These are phyloP conservation scores for Aspergillus amoenus DNA, from an alignment of 2,329 filamentous ascomycete genomes.

Conservation along the genomic window DNA sequence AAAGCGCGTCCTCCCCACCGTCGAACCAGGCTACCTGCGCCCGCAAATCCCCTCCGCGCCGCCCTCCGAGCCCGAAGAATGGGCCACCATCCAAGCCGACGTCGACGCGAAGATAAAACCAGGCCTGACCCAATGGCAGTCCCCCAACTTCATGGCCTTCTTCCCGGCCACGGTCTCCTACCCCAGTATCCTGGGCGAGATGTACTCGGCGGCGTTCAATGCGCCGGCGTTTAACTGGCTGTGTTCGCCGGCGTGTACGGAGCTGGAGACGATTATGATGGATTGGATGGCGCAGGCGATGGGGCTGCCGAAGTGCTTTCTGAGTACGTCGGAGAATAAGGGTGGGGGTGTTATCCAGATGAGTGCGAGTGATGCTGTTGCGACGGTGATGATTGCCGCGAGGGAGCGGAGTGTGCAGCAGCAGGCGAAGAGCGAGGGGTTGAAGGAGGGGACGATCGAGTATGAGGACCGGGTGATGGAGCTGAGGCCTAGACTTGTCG, in stretches of 20 bases:
- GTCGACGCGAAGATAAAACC: conserved; percentile 85
- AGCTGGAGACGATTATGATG: conserved; percentile 88
- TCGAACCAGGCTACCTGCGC: conserved; percentile 82
- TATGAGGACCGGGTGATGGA: conserved; percentile 69
- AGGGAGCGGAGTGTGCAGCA: conserved; percentile 73
- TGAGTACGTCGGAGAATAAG: conserved; percentile 62
- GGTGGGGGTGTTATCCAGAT: conserved; percentile 96
- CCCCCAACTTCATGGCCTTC: conserved; percentile 93
- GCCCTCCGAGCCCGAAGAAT: conserved; percentile 65
- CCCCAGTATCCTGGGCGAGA: conserved; percentile 82
- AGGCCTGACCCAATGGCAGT: conserved; percentile 92
- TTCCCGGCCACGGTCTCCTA: conserved; percentile 82
- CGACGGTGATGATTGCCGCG: conserved; percentile 84
- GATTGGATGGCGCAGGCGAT: conserved; percentile 86
- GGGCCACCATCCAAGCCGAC: conserved; percentile 77
- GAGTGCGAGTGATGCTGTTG: conserved; percentile 81
- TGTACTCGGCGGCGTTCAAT: conserved; percentile 86
- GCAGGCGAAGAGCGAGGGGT: conserved; percentile 52
- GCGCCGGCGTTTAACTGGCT: conserved; percentile 97
- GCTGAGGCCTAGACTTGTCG: conserved; percentile 71
- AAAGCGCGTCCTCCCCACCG: conserved; percentile 71
- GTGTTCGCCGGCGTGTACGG: conserved; percentile 86
- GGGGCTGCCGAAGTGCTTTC: conserved; percentile 69
- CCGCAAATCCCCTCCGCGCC: conserved; percentile 73
- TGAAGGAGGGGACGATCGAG: conserved; percentile 51